Evolutionary conservation across 2,329 filamentous ascomycete species (phyloP).

Genomic region (Cadophora sp.): DNA sequence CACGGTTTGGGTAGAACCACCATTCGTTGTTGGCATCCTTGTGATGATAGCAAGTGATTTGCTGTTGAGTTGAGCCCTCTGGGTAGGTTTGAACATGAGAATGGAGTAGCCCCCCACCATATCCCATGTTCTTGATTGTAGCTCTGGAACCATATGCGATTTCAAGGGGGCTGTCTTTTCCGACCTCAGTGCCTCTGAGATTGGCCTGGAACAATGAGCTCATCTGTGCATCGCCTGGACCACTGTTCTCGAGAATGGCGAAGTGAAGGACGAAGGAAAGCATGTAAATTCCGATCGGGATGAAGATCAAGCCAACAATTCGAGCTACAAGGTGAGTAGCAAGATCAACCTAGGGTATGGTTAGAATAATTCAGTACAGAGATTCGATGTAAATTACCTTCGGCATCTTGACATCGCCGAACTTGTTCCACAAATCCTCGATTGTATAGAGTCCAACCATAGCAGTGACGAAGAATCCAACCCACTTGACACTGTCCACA

Average conservation of each 20-base stretch:
- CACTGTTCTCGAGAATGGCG: conserved; percentile 88
- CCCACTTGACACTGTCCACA: conserved; percentile 98
- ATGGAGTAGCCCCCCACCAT: conserved; percentile 93
- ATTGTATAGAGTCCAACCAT: conserved; percentile 94
- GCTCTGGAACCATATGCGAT: conserved; percentile 87
- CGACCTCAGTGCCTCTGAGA: conserved; percentile 89
- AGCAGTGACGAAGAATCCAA: conserved; percentile 93
- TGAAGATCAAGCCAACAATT: conserved; percentile 83
- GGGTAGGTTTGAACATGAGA: conserved; percentile 97
- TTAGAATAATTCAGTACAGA: conserved; percentile 26
- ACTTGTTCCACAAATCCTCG: conserved; percentile 98
- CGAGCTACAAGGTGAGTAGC: conserved; percentile 81
- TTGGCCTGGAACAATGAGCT: conserved; percentile 99
- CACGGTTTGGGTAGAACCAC: conserved; percentile 96
- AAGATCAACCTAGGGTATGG: conserved; percentile 59
- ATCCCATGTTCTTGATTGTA: conserved; percentile 99
- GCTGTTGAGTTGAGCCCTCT: conserved; percentile 91
- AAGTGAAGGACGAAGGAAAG: conserved; percentile 97
- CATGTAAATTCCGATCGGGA: conserved; percentile 91
- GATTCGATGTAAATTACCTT: conserved; percentile 57
- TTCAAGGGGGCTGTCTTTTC: conserved; percentile 92
- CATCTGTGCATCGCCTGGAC: conserved; percentile 99
- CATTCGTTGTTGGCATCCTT: conserved; percentile 99
- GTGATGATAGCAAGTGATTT: conserved; percentile 99
- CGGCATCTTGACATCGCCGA: conserved; percentile 92